phyloP scores from a whole-genome alignment of 2,329 filamentous ascomycete species.

The Xylariaceae sp. region DNA sequence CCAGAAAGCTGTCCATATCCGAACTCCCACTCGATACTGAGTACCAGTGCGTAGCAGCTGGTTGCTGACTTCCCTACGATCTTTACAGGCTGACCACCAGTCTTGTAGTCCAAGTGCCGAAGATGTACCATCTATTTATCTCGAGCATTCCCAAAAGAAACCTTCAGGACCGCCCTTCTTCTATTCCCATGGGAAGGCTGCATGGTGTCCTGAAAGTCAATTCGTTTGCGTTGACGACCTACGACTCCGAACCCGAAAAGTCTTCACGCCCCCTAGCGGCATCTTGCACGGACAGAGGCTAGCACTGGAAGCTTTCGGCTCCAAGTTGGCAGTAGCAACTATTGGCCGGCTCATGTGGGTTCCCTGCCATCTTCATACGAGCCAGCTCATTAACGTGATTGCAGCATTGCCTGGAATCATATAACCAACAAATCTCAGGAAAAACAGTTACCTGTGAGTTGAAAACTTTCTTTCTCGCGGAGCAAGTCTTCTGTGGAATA shows the following conservation, averaged over 20 bases:
- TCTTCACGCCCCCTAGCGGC: slow-evolving; percentile 16
- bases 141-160: too few species aligned
- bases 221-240: slow-evolving; percentile 20
- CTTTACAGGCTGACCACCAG: not conserved
- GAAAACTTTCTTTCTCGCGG: too few species aligned
- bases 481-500: too few species aligned
- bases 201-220: too few species aligned
- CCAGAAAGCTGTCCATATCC: too few species aligned
- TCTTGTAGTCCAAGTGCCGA: slow-evolving; percentile 5
- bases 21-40: too few species aligned
- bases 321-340: slow-evolving; percentile 18
- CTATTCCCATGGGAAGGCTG: slow-evolving; percentile 21
- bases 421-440: slow-evolving; percentile 12
- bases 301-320: slow-evolving; percentile 17
- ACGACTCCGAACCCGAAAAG: slow-evolving; percentile 17
- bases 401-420: slow-evolving; percentile 26
- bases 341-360: slow-evolving; percentile 20
- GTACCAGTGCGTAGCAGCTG: too few species aligned
- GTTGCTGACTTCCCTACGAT: too few species aligned
- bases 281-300: slow-evolving; percentile 10
- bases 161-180: not conserved
- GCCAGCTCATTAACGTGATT: slow-evolving; percentile 8
- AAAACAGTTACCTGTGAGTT: slow-evolving; percentile 16
- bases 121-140: not conserved
- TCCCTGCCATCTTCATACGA: not conserved